Evolutionary conservation across 2,329 filamentous ascomycete species (phyloP).

Genomic region (Bertia moriformis): DNA sequence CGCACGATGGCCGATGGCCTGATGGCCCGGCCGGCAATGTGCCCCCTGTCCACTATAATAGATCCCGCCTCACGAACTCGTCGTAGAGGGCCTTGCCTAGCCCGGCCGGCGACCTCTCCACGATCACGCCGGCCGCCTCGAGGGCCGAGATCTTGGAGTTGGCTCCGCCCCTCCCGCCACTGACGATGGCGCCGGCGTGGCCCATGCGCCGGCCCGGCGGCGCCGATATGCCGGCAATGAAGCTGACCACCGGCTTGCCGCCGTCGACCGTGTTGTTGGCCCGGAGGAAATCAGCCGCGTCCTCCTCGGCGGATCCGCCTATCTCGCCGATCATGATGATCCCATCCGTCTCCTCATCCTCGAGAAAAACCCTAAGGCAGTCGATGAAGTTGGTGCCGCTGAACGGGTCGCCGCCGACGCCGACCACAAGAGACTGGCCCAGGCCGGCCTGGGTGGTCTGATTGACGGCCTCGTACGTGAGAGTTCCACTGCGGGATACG

Average conservation of each 20-base stretch:
- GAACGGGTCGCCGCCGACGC: constrained; percentile 81
- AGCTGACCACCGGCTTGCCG: constrained; percentile 98
- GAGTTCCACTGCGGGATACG: constrained; percentile 65
- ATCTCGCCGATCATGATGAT: constrained; percentile 99
- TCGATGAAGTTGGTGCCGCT: constrained; percentile 98
- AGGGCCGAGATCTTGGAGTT: constrained; percentile 96
- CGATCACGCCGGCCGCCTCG: constrained; percentile 82
- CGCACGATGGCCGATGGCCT: no score
- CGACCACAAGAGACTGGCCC: constrained; percentile 64
- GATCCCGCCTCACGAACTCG: constrained; percentile 89
- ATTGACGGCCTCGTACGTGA: constrained; percentile 69
- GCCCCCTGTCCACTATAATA: no score
- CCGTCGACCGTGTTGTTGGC: constrained; percentile 70
- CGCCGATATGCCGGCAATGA: constrained; percentile 96
- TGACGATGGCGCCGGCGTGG: constrained; percentile 95
- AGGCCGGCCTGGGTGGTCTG: constrained; percentile 60
- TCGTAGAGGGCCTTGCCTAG: constrained; percentile 88
- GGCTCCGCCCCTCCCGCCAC: constrained; percentile 91
- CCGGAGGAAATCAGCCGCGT: constrained; percentile 91
- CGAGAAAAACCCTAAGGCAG: constrained; percentile 90
- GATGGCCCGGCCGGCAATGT: no score
- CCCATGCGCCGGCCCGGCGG: constrained; percentile 95
- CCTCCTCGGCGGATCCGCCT: constrained; percentile 92
- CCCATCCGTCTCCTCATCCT: constrained; percentile 91
- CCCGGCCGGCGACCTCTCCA: constrained; percentile 83